Percentiles rank a stretch among this genome's conserved stretches.
Conservation (phyloP, 257 asterid species). For the Schizonepeta tenuifolia region DNA sequence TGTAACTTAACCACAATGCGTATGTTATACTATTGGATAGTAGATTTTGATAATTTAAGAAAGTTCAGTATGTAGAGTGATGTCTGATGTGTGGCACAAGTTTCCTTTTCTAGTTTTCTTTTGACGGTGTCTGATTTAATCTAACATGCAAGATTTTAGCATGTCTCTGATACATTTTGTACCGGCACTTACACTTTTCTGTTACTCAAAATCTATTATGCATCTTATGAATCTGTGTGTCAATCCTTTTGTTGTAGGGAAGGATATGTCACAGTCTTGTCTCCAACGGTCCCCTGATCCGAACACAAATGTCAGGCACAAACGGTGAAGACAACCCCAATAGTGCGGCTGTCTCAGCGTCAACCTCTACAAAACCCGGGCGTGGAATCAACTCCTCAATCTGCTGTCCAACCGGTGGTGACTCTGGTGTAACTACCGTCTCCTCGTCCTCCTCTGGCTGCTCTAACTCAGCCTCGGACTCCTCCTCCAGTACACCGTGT, state of each 20-base stretch:
- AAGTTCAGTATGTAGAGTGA: neutral
- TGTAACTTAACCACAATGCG: neutral
- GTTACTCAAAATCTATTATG: neutral
- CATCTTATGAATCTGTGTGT: constrained; percentile 7
- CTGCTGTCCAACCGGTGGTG: too few species aligned
- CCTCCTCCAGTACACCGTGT: too few species aligned
- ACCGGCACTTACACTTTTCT: neutral
- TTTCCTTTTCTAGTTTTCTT: neutral
- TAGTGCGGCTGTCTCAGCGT: too few species aligned
- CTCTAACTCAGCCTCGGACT: too few species aligned
- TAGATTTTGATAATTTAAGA: neutral
- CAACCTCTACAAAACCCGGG: too few species aligned
- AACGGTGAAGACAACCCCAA: too few species aligned
- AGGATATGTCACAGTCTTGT: too few species aligned
- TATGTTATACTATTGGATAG: neutral
- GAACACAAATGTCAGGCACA: too few species aligned
- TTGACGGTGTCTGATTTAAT: neutral
- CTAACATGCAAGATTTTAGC: neutral
- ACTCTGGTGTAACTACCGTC: too few species aligned
- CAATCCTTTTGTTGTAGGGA: constrained; percentile 40
- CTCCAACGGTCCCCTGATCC: too few species aligned
- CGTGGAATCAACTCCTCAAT: too few species aligned
- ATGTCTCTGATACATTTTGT: neutral
- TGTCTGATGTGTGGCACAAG: neutral
- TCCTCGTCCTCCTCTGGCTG: too few species aligned